Evolutionary conservation across 129 eudicot genomes (phyloP).

Genomic region (Scalesia atractyloides): DNA sequence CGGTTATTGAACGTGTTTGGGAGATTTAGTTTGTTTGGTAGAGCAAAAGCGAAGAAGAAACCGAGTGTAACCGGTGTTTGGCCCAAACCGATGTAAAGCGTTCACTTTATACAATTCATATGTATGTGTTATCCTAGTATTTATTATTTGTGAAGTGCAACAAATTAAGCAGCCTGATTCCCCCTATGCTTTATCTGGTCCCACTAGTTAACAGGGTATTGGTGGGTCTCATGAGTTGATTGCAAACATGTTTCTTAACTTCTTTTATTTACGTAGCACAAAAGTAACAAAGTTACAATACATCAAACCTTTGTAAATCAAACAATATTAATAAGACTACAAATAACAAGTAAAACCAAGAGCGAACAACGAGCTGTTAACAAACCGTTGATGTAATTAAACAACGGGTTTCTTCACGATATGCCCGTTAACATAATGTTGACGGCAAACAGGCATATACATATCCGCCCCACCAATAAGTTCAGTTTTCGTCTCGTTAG

Average conservation of each 20-base stretch:
- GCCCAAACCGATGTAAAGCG: slow-evolving; percentile 41
- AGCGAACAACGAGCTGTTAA: slow-evolving; percentile 11
- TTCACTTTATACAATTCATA: background rate
- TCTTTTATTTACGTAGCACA: slow-evolving; percentile 26
- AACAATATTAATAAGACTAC: slow-evolving; percentile 9
- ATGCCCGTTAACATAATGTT: slow-evolving; percentile 66
- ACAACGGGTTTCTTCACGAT: slow-evolving; percentile 35
- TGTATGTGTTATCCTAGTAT: slow-evolving; percentile 13
- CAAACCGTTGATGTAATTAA: slow-evolving; percentile 3
- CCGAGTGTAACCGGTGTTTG: slow-evolving; percentile 25
- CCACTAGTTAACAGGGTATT: background rate
- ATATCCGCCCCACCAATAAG: slow-evolving; percentile 85
- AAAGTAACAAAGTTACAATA: slow-evolving; percentile 14
- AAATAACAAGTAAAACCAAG: slow-evolving; percentile 5
- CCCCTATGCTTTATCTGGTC: background rate
- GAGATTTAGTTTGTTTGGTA: slow-evolving; percentile 61
- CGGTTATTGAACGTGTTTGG: slow-evolving; percentile 63
- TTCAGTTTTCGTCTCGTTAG: slow-evolving; percentile 58
- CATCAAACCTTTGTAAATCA: slow-evolving; percentile 22
- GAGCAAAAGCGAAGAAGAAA: slow-evolving; percentile 57
- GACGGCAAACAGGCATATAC: slow-evolving; percentile 99
- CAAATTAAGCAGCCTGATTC: background rate
- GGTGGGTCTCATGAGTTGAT: too few species aligned
- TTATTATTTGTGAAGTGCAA: background rate
- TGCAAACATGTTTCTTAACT: background rate